These are phyloP conservation scores for Quillaja saponaria DNA, from an alignment of 306 rosid species.

Conservation along the genomic window DNA sequence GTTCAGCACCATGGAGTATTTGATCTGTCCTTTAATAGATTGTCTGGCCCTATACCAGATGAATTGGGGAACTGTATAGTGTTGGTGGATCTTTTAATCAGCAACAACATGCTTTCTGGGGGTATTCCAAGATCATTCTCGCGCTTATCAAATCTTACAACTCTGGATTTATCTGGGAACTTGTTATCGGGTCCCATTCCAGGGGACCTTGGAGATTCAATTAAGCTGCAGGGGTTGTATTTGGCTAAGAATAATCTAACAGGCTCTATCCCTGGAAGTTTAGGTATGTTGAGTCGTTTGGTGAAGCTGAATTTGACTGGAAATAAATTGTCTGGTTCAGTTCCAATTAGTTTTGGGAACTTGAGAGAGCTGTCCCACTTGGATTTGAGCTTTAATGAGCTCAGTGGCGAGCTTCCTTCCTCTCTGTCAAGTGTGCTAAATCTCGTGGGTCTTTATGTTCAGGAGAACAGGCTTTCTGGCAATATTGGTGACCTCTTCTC, in stretches of 20 bases:
- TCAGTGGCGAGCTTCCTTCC: slow-evolving; percentile 72
- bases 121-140: slow-evolving; percentile 68
- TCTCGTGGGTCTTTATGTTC: slow-evolving; percentile 79
- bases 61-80: slow-evolving; percentile 66
- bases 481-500: slow-evolving; percentile 58
- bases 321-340: slow-evolving; percentile 63
- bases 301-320: slow-evolving; percentile 93
- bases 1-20: slow-evolving; percentile 88
- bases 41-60: slow-evolving; percentile 86
- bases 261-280: slow-evolving; percentile 63
- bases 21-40: slow-evolving; percentile 78
- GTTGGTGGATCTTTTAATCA: slow-evolving; percentile 68
- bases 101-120: slow-evolving; percentile 78
- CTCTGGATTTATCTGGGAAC: slow-evolving; percentile 89
- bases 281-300: slow-evolving; percentile 60
- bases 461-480: slow-evolving; percentile 76
- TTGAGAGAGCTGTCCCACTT: slow-evolving; percentile 76
- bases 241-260: slow-evolving; percentile 69
- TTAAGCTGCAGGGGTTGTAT: slow-evolving; percentile 83
- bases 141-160: slow-evolving; percentile 64
- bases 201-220: slow-evolving; percentile 59
- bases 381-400: slow-evolving; percentile 75
- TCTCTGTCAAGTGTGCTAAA: slow-evolving; percentile 66
- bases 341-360: slow-evolving; percentile 63
- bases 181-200: slow-evolving; percentile 81